Conservation (phyloP, 371 early-diverging fungal genomes). For the Lichtheimia ramosa region DNA sequence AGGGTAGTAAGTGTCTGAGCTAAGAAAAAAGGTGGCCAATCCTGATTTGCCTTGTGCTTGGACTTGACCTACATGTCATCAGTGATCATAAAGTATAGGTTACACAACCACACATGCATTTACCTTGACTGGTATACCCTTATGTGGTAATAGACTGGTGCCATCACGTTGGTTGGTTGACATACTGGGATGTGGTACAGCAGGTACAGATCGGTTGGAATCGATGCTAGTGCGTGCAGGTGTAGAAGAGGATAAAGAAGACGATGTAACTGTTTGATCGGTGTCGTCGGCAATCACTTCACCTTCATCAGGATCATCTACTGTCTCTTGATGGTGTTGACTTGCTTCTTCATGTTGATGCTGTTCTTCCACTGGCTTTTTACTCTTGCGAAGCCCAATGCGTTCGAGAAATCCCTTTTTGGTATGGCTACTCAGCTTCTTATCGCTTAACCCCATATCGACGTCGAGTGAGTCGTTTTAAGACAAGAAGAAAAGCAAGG, state of each 20-base stretch:
- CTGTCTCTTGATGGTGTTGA: neutral
- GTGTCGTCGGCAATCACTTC: constrained; percentile 6
- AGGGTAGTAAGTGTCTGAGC: constrained; percentile 7
- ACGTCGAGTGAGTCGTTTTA: neutral
- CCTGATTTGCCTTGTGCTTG: constrained; percentile 9
- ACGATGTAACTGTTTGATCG: constrained; percentile 3
- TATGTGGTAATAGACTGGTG: constrained; percentile 1
- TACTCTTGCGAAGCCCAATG: constrained; percentile 9
- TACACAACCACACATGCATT: neutral
- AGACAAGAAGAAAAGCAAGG: constrained; percentile 1
- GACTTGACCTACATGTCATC: constrained; percentile 9
- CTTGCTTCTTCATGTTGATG: neutral
- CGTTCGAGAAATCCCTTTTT: constrained; percentile 17
- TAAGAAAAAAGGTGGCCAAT: constrained; percentile 2
- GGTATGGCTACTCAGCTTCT: neutral
- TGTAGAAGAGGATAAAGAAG: constrained; percentile 7
- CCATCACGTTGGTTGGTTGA: neutral
- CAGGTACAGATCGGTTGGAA: constrained; percentile 6
- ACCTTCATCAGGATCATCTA: neutral
- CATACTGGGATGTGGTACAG: neutral
- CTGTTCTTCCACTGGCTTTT: constrained; percentile 5
- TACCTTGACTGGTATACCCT: constrained; percentile 15
- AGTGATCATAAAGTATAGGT: neutral
- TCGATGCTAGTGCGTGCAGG: constrained; percentile 9
- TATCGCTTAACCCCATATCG: neutral